These are phyloP conservation scores for Marchantia polymorpha DNA, from an alignment of 225 moss, liverwort and hornwort species.

Conservation along the genomic window DNA sequence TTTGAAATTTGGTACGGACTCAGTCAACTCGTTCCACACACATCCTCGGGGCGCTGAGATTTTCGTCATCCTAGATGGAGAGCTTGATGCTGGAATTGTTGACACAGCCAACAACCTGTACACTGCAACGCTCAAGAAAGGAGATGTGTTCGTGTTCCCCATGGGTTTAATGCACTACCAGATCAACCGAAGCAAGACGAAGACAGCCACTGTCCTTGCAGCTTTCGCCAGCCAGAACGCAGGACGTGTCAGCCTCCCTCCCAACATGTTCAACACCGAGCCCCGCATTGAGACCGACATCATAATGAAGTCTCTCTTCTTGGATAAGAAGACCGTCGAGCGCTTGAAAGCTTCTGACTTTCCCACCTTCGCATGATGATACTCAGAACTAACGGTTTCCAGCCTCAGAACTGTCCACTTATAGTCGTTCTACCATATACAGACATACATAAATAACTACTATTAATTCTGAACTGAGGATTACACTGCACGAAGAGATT, in stretches of 20 bases:
- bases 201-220: not conserved
- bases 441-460: too few relatives aligned
- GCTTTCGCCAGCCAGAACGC: constrained; percentile 23
- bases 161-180: constrained; percentile 26
- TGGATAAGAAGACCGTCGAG: not conserved
- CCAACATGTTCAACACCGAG: constrained; percentile 20
- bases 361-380: not conserved
- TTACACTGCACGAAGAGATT: too few relatives aligned
- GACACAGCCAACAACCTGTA: constrained; percentile 8
- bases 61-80: constrained; percentile 9
- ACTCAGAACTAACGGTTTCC: too few relatives aligned
- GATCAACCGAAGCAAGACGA: constrained; percentile 5
- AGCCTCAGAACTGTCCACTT: too few relatives aligned
- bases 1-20: not conserved
- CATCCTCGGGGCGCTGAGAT: constrained; percentile 28
- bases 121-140: not conserved
- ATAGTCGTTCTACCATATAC: too few relatives aligned
- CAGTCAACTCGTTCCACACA: constrained; percentile 10
- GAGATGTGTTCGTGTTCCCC: constrained; percentile 33
- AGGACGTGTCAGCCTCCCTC: not conserved
- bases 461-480: too few relatives aligned
- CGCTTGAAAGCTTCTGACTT: not conserved
- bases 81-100: not conserved
- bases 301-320: not conserved
- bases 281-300: not conserved